Conservation (phyloP, 2,329 filamentous ascomycete species). For the Ilyonectria robusta region DNA sequence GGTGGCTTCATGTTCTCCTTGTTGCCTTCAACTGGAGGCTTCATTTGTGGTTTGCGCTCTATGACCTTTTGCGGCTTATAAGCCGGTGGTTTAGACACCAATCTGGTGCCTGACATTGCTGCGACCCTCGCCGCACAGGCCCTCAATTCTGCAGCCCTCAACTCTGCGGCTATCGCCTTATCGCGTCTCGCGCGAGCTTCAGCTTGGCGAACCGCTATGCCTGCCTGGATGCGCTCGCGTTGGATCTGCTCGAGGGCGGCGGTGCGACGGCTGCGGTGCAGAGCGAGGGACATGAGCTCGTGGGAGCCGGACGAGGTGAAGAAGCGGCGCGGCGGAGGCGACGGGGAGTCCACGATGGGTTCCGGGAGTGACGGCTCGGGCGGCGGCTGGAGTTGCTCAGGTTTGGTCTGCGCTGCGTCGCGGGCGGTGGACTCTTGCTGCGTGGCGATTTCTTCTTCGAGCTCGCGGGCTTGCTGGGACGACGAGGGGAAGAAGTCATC, state of each 20-base stretch:
- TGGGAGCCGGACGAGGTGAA: conserved; percentile 56
- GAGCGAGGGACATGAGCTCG: conserved; percentile 52
- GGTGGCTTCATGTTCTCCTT: conserved; percentile 46
- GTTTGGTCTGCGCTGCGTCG: background rate
- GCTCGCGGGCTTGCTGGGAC: conserved; percentile 68
- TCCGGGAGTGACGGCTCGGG: conserved; percentile 38
- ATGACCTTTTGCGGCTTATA: background rate
- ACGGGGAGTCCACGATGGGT: conserved; percentile 26
- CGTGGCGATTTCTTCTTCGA: conserved; percentile 56
- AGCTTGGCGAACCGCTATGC: conserved; percentile 28
- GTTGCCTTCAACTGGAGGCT: conserved; percentile 19
- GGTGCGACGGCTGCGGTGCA: conserved; percentile 54
- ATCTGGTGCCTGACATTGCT: too few species aligned
- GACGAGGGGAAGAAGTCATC: conserved; percentile 71
- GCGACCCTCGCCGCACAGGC: too few species aligned
- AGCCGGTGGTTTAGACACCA: background rate
- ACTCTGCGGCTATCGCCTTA: background rate
- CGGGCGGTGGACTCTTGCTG: conserved; percentile 14
- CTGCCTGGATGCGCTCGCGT: conserved; percentile 39
- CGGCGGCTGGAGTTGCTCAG: background rate
- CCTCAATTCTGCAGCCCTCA: too few species aligned
- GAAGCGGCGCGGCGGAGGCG: conserved; percentile 47
- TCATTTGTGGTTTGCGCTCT: background rate
- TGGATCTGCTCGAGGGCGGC: conserved; percentile 51
- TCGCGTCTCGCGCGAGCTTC: conserved; percentile 27